A percentile compares a stretch with the other conserved stretches of the same genome.
Evolutionary conservation across 768 basidiomycete genomes (phyloP).

Genomic region (Lentinula boryana): DNA sequence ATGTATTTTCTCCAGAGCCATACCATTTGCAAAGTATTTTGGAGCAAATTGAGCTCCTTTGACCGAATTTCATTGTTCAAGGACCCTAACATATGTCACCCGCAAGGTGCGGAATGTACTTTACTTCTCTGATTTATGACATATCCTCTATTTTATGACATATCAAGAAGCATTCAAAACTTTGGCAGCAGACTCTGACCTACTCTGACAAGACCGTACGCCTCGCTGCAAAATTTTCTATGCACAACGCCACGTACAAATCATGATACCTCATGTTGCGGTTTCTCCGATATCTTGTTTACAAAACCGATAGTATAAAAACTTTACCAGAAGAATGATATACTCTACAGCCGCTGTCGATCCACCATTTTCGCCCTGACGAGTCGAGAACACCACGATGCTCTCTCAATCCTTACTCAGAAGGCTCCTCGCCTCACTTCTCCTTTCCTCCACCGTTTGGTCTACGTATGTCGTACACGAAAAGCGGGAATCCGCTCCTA

Average conservation of each 20-base stretch:
- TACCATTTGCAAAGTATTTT: no score
- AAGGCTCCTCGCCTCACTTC: background rate
- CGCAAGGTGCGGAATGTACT: no score
- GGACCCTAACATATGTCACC: no score
- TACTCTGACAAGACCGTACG: background rate
- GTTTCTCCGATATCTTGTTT: background rate
- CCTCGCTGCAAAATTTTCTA: background rate
- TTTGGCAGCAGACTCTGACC: background rate
- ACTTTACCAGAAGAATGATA: background rate
- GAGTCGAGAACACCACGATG: background rate
- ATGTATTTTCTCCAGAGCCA: no score
- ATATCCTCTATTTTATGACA: background rate
- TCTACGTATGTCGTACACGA: background rate
- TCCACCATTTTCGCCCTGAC: background rate
- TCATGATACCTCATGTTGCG: background rate
- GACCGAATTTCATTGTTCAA: no score
- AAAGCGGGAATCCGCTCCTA: background rate
- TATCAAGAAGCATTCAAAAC: background rate
- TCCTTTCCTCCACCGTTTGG: background rate
- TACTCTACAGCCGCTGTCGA: background rate
- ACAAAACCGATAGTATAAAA: background rate
- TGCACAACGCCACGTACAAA: background rate
- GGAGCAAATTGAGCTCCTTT: no score
- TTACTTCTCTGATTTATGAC: background rate
- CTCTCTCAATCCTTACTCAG: background rate